A percentile compares a stretch with the other conserved stretches of the same genome.
phyloP scores from a whole-genome alignment of 1,284 basidiomycete genomes.

The Cryptococcus hybrid region DNA sequence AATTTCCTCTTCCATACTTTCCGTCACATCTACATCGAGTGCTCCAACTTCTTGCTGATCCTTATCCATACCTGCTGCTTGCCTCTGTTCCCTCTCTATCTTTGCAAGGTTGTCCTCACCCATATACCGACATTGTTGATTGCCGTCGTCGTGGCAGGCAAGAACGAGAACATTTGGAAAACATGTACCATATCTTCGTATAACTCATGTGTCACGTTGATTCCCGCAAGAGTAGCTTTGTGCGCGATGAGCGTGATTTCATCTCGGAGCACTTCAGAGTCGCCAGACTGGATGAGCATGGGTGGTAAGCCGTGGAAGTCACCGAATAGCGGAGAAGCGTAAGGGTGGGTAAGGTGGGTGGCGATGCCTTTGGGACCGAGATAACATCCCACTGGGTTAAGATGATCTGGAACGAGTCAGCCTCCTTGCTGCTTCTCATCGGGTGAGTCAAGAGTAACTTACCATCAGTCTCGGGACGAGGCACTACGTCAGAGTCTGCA shows the following conservation, averaged over 20 bases:
- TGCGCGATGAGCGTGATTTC: constrained; percentile 91
- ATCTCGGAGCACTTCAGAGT: constrained; percentile 89
- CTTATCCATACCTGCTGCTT: constrained; percentile 6
- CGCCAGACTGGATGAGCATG: constrained; percentile 87
- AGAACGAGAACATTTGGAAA: constrained; percentile 85
- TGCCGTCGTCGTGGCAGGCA: constrained; percentile 67
- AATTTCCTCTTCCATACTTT: constrained; percentile 17
- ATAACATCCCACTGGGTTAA: constrained; percentile 91
- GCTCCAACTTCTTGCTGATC: constrained; percentile 4
- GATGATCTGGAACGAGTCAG: constrained; percentile 59
- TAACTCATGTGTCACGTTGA: constrained; percentile 84
- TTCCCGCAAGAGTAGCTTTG: constrained; percentile 85
- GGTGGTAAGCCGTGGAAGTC: constrained; percentile 84
- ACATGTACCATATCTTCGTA: constrained; percentile 93
- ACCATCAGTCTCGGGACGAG: constrained; percentile 63
- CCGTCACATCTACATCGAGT: constrained; percentile 12
- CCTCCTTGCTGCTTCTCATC: too few species aligned
- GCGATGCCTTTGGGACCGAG: constrained; percentile 77
- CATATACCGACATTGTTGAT: constrained; percentile 62
- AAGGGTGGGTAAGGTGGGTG: constrained; percentile 89
- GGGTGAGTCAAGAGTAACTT: constrained; percentile 6
- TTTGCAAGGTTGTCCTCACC: constrained; percentile 66
- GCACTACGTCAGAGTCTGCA: constrained; percentile 74
- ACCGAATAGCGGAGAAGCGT: constrained; percentile 94
- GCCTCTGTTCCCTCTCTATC: constrained; percentile 40